phyloP scores from a whole-genome alignment of 345 rosid genomes.

The Acer negundo region DNA sequence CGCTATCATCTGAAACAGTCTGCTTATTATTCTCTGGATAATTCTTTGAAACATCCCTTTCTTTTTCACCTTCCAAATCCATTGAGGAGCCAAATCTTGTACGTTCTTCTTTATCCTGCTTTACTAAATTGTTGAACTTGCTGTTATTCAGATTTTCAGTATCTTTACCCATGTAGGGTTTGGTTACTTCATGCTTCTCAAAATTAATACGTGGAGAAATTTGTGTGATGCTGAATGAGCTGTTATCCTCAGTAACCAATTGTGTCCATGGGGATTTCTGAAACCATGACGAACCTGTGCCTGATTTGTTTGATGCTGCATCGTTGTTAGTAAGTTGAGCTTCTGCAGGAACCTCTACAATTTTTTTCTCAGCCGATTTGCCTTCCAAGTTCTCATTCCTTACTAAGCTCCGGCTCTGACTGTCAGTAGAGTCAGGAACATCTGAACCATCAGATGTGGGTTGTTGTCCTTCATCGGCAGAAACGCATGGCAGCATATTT shows the following conservation, averaged over 20 bases:
- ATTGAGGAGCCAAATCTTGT: conserved; percentile 9
- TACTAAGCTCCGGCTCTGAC: conserved; percentile 16
- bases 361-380: conserved; percentile 18
- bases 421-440: conserved; percentile 18
- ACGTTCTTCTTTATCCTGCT: conserved; percentile 14
- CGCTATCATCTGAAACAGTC: conserved; percentile 14
- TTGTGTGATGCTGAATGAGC: conserved; percentile 65
- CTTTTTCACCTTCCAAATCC: conserved; percentile 11
- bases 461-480: conserved; percentile 24
- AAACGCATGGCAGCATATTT: conserved; percentile 10
- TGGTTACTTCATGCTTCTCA: conserved; percentile 28
- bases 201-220: conserved; percentile 46
- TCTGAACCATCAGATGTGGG: conserved; percentile 20
- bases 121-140: conserved; percentile 25
- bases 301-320: conserved; percentile 35
- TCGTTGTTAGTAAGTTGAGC: conserved; percentile 24
- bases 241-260: conserved; percentile 48
- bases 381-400: conserved; percentile 26
- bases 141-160: conserved; percentile 8
- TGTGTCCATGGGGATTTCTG: conserved; percentile 86
- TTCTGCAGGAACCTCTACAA: conserved; percentile 24
- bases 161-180: conserved; percentile 17
- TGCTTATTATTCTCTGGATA: conserved; percentile 23
- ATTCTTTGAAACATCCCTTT: conserved; percentile 17
- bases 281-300: conserved; percentile 78